Evolutionary conservation across 371 early-diverging fungal species (phyloP), one percentile per base, ranked within the genome.

Genomic region (Astathelohania contejeani): DNA sequence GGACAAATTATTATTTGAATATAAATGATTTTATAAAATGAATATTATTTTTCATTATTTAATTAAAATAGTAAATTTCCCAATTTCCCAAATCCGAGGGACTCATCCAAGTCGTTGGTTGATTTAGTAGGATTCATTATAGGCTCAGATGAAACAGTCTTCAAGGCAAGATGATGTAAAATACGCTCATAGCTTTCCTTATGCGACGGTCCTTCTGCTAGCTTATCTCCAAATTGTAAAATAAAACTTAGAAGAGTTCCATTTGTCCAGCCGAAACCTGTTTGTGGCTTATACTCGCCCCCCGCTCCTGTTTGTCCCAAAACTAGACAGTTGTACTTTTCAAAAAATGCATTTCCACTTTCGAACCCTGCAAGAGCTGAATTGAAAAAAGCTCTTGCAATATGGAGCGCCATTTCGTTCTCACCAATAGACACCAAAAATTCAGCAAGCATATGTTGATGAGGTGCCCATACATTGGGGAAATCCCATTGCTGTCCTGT

Each of bases 181-280:
- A n/a, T n/a, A n/a, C n/a, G n/a, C n/a, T 32, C 12, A 32, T 32
- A 32, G 7, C 7, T 7, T 7, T 7, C 7, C 4, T 4, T 32
- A 32, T 32, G 32, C 7, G 4, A 7, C 4, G 4, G 4, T 32
- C 12, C 32, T 32, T 32, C 25, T 19, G 14, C 35, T 12, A 77
- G 27, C 14, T 68, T 44, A 29, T 65, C 61, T 19, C 72, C 57
- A 71, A 76, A 85, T 2, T 50, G 53, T 23, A 77, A 65, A 39
- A 86, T 68, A 1, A 80, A 63, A 78, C 79, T 79, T 37, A 85
- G 68, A n/a, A 80, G 69, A 29, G 84, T 78, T 9, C 86, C 87
- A 61, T 87, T 89, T 3, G 88, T 85, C 88, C 88, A 89, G 2
- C 90, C 90, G 76, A 89, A 89, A 3, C 90, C 90, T 26, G 72